Evolutionary conservation across 805 yeast genomes (phyloP).

Genomic region (Vanderwaltozyma polyspora): DNA sequence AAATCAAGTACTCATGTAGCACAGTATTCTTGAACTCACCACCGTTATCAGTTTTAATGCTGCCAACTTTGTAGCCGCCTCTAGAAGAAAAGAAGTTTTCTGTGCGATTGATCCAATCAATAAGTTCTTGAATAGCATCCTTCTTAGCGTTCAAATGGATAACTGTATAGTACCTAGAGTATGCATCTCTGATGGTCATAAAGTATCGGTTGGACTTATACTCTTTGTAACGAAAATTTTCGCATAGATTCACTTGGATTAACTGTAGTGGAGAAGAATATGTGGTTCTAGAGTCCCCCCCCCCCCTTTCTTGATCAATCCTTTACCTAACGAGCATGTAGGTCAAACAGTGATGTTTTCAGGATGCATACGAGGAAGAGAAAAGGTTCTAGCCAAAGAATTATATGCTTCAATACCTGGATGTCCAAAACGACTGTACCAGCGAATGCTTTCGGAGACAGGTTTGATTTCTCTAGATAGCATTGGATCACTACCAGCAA

Average conservation of each 20-base stretch:
- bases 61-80: not conserved
- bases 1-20: not conserved
- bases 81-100: not conserved
- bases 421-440: not conserved
- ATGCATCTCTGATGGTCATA: not conserved
- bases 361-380: too few species aligned
- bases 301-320: too few species aligned
- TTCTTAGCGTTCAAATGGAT: not conserved
- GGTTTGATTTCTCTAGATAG: too few species aligned
- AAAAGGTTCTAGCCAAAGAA: not conserved
- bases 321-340: too few species aligned
- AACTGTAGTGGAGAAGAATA: not conserved
- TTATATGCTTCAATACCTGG: not conserved
- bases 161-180: not conserved
- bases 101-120: not conserved
- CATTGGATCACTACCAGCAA: too few species aligned
- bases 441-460: not conserved
- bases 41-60: not conserved
- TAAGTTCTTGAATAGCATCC: not conserved
- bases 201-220: not conserved
- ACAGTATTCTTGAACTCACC: constrained; percentile 4
- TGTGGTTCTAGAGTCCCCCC: too few species aligned
- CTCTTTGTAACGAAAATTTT: not conserved
- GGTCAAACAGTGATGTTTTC: too few species aligned
- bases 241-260: not conserved